Evolutionary conservation across 2,329 filamentous ascomycete genomes (phyloP), one percentile per base, ranked within the genome.

Genomic region (Penicillium capsulatum): DNA sequence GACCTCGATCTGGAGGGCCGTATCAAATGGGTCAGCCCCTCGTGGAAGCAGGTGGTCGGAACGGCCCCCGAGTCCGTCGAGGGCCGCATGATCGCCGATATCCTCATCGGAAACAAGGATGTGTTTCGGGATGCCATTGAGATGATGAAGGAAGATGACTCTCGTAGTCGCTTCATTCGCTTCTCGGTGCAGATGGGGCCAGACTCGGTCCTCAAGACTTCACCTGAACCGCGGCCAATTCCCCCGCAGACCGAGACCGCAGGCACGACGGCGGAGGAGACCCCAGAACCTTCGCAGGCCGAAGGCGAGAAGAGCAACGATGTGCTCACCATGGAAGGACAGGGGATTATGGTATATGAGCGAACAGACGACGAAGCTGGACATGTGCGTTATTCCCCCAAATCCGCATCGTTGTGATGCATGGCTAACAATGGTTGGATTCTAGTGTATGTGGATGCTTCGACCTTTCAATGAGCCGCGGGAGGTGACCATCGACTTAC

Each of bases 381-480:
- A 58, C 91, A 97, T 74, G 88, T 94, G 86, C 76, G 39, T 40
- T 24, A 15, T 34, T n/a, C 26, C 8, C 17, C 14, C 7, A 24
- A 9, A 28, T n/a, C 13, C 10, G 13, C 5, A 30, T 36, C 29
- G 35, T 8, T 24, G 17, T 11, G n/a, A 22, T 14, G 19, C 8
- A 16, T 27, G 17, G 3, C 24, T 36, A 31, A 34, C 10, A 10
- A 16, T 34, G 3, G 34, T 29, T 31, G 30, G 22, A 28, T 45
- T 54, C 55, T 45, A 95, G 87, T 94, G 88, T 13, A 98, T 98
- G 94, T 98, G 92, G 92, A 98, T 98, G 89, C 80, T 98, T 53
- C 86, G 92, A 50, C 92, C 91, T 2, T 94, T 89, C 67, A 83
- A 89, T 28, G 77, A 84, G 28, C 86, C 91, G 4, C 80, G 89